Percentiles rank a stretch among this genome's conserved stretches.
These are phyloP conservation scores for Xerocomus brunneocitrinus DNA, from an alignment of 768 basidiomycete species.

Conservation along the genomic window DNA sequence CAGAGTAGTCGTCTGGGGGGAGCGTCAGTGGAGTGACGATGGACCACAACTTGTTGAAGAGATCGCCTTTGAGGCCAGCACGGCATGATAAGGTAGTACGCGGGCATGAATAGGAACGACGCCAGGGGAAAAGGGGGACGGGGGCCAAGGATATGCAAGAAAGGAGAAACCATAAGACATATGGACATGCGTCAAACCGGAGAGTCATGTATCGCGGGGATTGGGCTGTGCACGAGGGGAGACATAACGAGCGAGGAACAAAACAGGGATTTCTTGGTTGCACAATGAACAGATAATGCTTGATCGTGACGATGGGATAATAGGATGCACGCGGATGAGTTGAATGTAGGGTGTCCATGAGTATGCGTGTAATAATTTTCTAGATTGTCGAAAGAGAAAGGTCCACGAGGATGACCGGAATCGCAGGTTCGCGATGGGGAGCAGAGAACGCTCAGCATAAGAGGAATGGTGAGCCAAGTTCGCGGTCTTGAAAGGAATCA, in stretches of 20 bases:
- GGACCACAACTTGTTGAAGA: too few species aligned
- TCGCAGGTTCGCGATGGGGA: slow-evolving; percentile 69
- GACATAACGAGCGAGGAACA: slow-evolving; percentile 20
- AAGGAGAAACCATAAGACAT: slow-evolving; percentile 3
- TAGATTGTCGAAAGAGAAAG: slow-evolving; percentile 9
- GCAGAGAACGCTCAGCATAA: slow-evolving; percentile 72
- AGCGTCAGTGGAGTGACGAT: too few species aligned
- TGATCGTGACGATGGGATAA: slow-evolving; percentile 15
- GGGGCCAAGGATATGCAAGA: slow-evolving; percentile 22
- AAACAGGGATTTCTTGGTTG: slow-evolving; percentile 19
- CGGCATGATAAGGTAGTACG: too few species aligned
- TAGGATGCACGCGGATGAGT: slow-evolving; percentile 19
- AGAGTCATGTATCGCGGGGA: slow-evolving; percentile 17
- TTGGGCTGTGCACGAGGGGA: too few species aligned
- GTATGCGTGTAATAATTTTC: slow-evolving; percentile 14
- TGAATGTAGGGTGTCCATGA: slow-evolving; percentile 25
- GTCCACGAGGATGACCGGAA: neutral
- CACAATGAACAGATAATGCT: slow-evolving; percentile 27
- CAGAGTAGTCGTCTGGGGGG: too few species aligned
- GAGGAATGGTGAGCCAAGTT: slow-evolving; percentile 86
- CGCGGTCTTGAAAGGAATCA: too few species aligned
- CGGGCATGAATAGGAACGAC: too few species aligned
- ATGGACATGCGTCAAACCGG: slow-evolving; percentile 6
- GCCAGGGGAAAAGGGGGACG: neutral
- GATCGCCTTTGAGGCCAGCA: too few species aligned